Evolutionary conservation across 495 filamentous ascomycete species (phyloP).

Genomic region (Lentithecium fluviatile): DNA sequence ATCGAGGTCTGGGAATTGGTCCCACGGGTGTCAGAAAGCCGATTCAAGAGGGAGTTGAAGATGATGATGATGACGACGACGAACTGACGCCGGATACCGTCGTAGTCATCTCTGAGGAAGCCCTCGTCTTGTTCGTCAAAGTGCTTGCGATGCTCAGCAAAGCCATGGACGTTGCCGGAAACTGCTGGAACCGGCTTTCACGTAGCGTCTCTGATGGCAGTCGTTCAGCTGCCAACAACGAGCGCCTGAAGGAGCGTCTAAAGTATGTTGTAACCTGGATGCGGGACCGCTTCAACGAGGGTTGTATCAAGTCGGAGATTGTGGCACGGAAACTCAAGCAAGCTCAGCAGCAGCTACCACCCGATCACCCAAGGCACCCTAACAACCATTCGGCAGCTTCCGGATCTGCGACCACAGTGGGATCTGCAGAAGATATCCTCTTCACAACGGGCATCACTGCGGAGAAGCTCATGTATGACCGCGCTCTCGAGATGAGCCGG

Average conservation of each 20-base stretch:
- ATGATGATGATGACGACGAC: conserved; percentile 55
- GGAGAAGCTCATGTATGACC: conserved; percentile 97
- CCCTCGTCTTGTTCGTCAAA: conserved; percentile 93
- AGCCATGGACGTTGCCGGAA: conserved; percentile 93
- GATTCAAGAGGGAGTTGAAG: conserved; percentile 42
- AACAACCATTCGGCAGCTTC: conserved; percentile 64
- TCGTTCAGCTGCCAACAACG: conserved; percentile 55
- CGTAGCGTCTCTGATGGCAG: conserved; percentile 36
- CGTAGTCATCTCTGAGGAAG: conserved; percentile 87
- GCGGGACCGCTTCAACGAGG: conserved; percentile 89
- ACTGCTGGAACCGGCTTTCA: conserved; percentile 80
- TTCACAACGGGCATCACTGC: conserved; percentile 79
- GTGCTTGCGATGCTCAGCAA: conserved; percentile 82
- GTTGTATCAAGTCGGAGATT: conserved; percentile 89
- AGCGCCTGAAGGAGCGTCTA: conserved; percentile 75
- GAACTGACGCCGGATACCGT: conserved; percentile 81
- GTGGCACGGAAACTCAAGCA: conserved; percentile 84
- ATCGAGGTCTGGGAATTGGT: conserved; percentile 65
- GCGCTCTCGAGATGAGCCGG: conserved; percentile 93
- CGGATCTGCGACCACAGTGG: conserved; percentile 44
- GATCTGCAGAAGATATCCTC: conserved; percentile 63
- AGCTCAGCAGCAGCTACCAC: conserved; percentile 77
- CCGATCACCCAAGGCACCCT: conserved; percentile 83
- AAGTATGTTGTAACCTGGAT: conserved; percentile 96
- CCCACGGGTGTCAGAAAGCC: conserved; percentile 49